A percentile compares a stretch with the other conserved stretches of the same genome.
Conservation (phyloP, 1,284 basidiomycete species). For the Apiotrichum sp. region DNA sequence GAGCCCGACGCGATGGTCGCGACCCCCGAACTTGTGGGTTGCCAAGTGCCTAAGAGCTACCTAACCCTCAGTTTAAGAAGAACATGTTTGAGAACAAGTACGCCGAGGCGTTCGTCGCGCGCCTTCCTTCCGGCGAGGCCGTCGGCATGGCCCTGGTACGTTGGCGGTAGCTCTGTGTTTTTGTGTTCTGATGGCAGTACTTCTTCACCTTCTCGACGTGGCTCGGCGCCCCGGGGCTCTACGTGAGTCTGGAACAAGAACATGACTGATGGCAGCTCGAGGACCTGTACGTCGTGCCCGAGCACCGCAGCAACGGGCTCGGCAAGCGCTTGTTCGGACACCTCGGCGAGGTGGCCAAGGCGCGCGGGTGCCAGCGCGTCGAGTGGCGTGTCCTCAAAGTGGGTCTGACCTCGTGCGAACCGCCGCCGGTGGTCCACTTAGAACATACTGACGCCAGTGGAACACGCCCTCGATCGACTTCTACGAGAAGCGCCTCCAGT, state of each 20-base stretch:
- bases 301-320: constrained; percentile 64
- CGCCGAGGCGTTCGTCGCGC: constrained; percentile 74
- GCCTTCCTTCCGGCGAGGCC: constrained; percentile 24
- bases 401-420: constrained; percentile 26
- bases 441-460: constrained; percentile 56
- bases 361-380: constrained; percentile 73
- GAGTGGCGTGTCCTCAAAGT: constrained; percentile 91
- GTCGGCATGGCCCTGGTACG: constrained; percentile 51
- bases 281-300: constrained; percentile 79
- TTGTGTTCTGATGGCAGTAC: constrained; percentile 49
- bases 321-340: constrained; percentile 82
- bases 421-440: no score
- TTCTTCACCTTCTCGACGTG: constrained; percentile 96
- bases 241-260: constrained; percentile 54
- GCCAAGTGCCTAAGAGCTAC: neutral
- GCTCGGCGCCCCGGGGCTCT: constrained; percentile 83
- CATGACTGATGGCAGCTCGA: constrained; percentile 59
- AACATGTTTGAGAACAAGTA: constrained; percentile 78
- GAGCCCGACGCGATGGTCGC: constrained; percentile 76
- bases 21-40: constrained; percentile 72
- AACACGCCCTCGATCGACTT: constrained; percentile 87
- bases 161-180: neutral
- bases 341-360: constrained; percentile 73
- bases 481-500: constrained; percentile 72
- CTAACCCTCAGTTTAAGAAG: constrained; percentile 53